phyloP scores from a whole-genome alignment of 2,329 filamentous ascomycete species.

The Curvularia sp. region DNA sequence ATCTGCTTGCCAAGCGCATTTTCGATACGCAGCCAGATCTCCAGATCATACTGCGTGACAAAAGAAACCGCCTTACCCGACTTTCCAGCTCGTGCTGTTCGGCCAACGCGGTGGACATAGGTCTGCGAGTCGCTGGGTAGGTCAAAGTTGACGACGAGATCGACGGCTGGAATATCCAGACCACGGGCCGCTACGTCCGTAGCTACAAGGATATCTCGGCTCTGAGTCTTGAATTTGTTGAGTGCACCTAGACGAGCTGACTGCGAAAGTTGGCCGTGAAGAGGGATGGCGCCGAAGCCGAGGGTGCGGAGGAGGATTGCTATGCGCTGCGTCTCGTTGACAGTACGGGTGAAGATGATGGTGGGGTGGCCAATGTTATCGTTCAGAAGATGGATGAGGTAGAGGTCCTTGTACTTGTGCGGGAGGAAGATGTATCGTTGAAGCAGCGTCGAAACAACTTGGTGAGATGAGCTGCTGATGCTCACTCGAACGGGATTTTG shows the following conservation, averaged over 20 bases:
- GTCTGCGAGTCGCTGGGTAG: constrained; percentile 86
- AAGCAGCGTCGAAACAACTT: constrained; percentile 86
- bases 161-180: constrained; percentile 91
- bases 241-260: constrained; percentile 84
- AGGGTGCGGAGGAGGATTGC: constrained; percentile 82
- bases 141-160: constrained; percentile 86
- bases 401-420: constrained; percentile 83
- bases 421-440: constrained; percentile 83
- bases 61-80: constrained; percentile 80
- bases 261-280: constrained; percentile 92
- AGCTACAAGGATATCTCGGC: constrained; percentile 85
- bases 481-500: constrained; percentile 83
- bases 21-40: constrained; percentile 82
- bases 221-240: constrained; percentile 83
- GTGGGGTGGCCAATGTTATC: constrained; percentile 84
- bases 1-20: constrained; percentile 80
- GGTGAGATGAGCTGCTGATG: constrained; percentile 83
- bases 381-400: constrained; percentile 84
- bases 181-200: constrained; percentile 94
- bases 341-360: constrained; percentile 91
- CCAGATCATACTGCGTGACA: constrained; percentile 86
- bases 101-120: constrained; percentile 87
- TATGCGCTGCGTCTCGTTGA: constrained; percentile 87
- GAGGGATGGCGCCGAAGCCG: constrained; percentile 87
- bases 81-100: constrained; percentile 86